Evolutionary conservation across 164 flowering plant genomes (phyloP).

Genomic region (Saururus chinensis): DNA sequence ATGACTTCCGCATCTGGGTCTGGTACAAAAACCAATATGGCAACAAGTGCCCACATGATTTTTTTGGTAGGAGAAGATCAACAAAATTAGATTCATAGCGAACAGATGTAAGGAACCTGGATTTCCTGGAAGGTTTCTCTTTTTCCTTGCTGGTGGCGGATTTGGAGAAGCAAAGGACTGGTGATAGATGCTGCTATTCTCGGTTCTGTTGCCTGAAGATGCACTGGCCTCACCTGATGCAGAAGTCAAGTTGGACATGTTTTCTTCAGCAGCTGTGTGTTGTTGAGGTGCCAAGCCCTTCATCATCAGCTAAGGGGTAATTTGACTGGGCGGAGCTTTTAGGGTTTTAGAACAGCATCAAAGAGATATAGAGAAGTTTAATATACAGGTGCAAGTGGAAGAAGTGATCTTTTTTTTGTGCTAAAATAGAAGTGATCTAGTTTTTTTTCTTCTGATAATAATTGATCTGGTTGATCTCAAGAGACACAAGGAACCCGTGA

Average conservation of each 20-base stretch:
- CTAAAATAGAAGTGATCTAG: not conserved
- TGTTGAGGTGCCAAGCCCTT: conserved; percentile 29
- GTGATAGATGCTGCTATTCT: conserved; percentile 18
- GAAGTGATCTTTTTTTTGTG: too few relatives aligned
- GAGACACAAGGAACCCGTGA: conserved; percentile 2
- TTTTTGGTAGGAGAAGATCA: not conserved
- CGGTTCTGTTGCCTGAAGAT: conserved; percentile 46
- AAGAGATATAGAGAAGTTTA: not conserved
- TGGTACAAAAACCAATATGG: conserved; percentile 7
- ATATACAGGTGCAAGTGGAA: conserved; percentile 2
- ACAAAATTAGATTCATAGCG: not conserved
- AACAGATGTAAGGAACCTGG: conserved; percentile 40
- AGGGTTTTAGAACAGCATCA: conserved; percentile 6
- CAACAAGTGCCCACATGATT: not conserved
- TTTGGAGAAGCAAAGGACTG: conserved; percentile 24
- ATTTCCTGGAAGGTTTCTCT: conserved; percentile 76
- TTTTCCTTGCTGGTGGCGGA: conserved; percentile 39
- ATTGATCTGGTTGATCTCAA: not conserved
- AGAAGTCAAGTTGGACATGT: conserved; percentile 75
- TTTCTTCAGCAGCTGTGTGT: conserved; percentile 34
- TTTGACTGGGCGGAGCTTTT: not conserved
- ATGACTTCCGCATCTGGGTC: conserved; percentile 33
- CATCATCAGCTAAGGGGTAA: conserved; percentile 22
- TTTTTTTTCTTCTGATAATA: too few relatives aligned
- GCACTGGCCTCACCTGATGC: conserved; percentile 63